Evolutionary conservation across 1,139 yeast species (phyloP).

Genomic region (Pichia sp.): DNA sequence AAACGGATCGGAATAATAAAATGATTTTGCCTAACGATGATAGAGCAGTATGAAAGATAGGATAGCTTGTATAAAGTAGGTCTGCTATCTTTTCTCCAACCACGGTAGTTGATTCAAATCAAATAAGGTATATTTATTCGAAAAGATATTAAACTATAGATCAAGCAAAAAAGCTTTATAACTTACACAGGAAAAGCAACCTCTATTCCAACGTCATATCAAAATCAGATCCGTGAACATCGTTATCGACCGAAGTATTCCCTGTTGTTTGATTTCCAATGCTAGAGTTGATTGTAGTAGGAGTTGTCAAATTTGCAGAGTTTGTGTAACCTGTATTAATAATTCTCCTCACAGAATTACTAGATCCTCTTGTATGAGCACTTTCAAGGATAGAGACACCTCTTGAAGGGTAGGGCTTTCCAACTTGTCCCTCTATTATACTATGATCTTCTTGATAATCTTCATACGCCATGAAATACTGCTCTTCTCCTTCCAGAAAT

Average conservation of each 20-base stretch:
- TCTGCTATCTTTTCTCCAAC: too few species aligned
- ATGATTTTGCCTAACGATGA: constrained; percentile 17
- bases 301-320: constrained; percentile 13
- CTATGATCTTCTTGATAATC: constrained; percentile 56
- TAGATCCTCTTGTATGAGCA: constrained; percentile 5
- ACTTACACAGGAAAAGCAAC: not conserved
- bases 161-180: not conserved
- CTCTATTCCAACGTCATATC: constrained; percentile 49
- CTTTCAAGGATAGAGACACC: constrained; percentile 11
- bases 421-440: constrained; percentile 23
- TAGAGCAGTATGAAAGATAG: constrained; percentile 11
- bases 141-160: too few species aligned
- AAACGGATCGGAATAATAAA: constrained; percentile 15
- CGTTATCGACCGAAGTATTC: constrained; percentile 26
- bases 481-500: constrained; percentile 6
- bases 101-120: not conserved
- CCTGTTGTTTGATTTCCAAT: constrained; percentile 19
- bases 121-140: not conserved
- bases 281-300: constrained; percentile 11
- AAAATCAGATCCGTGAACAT: constrained; percentile 38
- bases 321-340: constrained; percentile 3
- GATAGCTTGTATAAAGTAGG: too few species aligned
- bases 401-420: constrained; percentile 1
- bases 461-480: constrained; percentile 49
- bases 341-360: not conserved